Conservation (phyloP, 2,329 filamentous ascomycete species). For the Fusarium odoratissimum region DNA sequence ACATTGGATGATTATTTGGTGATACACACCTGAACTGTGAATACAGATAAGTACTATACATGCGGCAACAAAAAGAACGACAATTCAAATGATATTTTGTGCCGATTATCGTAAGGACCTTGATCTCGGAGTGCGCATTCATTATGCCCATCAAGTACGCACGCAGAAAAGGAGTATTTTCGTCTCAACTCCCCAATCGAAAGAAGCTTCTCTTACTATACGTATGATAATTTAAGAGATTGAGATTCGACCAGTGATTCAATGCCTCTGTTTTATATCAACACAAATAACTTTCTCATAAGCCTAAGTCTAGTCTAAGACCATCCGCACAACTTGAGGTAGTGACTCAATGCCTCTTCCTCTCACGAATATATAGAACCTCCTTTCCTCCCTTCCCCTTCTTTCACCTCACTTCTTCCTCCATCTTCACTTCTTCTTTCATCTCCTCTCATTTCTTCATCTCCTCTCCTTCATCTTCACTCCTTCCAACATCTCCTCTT, state of each 20-base stretch:
- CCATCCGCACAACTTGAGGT: background rate
- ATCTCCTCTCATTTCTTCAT: too few species aligned
- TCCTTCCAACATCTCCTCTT: background rate
- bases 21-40: accelerated
- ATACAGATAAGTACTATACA: background rate
- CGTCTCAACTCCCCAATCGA: background rate
- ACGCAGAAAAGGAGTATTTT: background rate
- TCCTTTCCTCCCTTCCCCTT: background rate
- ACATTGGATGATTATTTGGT: too few species aligned
- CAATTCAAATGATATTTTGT: accelerated
- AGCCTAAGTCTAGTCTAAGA: background rate
- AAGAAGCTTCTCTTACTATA: background rate
- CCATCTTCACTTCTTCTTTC: background rate
- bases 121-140: background rate
- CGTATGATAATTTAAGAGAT: accelerated
- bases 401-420: background rate
- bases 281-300: accelerated
- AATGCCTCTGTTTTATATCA: background rate
- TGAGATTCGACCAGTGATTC: accelerated
- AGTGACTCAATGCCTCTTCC: background rate
- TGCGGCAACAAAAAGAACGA: accelerated
- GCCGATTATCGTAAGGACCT: accelerated
- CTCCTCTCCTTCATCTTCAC: too few species aligned
- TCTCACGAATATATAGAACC: background rate
- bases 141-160: accelerated